Evolutionary conservation across 441 rosid species (phyloP).

Genomic region (Metrosideros polymorpha): DNA sequence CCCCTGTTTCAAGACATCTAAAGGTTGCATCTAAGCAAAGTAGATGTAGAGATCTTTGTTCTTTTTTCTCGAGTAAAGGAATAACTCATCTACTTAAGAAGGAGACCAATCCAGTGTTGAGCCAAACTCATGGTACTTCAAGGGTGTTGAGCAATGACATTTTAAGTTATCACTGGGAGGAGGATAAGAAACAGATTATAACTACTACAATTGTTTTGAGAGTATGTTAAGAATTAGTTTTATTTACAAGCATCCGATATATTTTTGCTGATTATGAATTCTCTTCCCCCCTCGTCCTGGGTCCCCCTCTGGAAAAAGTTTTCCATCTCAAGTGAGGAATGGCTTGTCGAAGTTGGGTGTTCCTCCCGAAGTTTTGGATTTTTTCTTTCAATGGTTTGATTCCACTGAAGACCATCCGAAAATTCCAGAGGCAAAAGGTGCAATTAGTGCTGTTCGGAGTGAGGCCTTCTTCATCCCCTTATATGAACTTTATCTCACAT

Average conservation of each 20-base stretch:
- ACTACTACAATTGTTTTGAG: not conserved
- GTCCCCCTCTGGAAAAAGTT: slow-evolving; percentile 26
- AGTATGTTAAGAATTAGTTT: not conserved
- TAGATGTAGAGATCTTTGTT: not conserved
- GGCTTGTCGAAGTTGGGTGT: slow-evolving; percentile 73
- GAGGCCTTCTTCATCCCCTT: slow-evolving; percentile 93
- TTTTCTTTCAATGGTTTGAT: slow-evolving; percentile 50
- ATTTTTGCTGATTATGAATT: not conserved
- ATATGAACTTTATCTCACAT: slow-evolving; percentile 83
- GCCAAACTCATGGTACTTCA: not conserved
- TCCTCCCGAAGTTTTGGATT: slow-evolving; percentile 41
- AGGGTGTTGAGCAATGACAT: not conserved
- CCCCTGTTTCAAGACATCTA: not conserved
- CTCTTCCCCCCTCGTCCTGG: not conserved
- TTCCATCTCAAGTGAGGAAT: slow-evolving; percentile 47
- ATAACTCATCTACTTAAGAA: not conserved
- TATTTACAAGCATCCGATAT: not conserved
- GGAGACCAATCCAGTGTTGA: not conserved
- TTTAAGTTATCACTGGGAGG: not conserved
- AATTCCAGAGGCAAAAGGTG: slow-evolving; percentile 84
- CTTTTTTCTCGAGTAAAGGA: not conserved
- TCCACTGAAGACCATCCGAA: slow-evolving; percentile 38
- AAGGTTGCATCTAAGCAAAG: not conserved
- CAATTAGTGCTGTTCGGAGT: slow-evolving; percentile 47
- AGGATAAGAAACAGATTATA: not conserved